A percentile compares a stretch with the other conserved stretches of the same genome.
phyloP scores from a whole-genome alignment of 192 early-diverging fungal species.

The Pilaira anomala region DNA sequence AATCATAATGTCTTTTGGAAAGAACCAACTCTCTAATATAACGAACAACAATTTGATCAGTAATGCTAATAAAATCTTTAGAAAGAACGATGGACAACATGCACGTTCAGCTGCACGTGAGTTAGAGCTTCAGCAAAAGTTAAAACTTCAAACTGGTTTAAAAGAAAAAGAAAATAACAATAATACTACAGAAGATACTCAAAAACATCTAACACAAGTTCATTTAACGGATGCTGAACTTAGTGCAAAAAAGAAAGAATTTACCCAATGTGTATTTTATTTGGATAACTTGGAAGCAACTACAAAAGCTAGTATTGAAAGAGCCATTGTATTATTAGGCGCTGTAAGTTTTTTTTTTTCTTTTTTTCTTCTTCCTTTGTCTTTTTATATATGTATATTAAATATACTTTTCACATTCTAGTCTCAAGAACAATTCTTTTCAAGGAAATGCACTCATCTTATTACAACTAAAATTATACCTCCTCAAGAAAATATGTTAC shows the following conservation, averaged over 20 bases:
- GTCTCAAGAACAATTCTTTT: slow-evolving; percentile 28
- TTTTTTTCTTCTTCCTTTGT: not conserved
- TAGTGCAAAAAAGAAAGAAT: slow-evolving; percentile 13
- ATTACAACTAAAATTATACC: slow-evolving; percentile 16
- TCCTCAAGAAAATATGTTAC: not conserved
- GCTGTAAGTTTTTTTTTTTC: slow-evolving; percentile 13
- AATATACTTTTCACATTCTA: no score
- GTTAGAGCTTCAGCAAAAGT: no score
- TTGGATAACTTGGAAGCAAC: slow-evolving; percentile 20
- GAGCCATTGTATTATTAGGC: slow-evolving; percentile 14
- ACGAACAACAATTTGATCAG: no score
- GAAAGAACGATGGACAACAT: not conserved
- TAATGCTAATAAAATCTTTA: not conserved
- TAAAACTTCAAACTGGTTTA: no score
- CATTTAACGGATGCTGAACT: no score
- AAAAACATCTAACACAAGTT: no score
- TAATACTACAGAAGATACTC: no score
- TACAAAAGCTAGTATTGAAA: slow-evolving; percentile 2
- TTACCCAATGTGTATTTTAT: slow-evolving; percentile 16
- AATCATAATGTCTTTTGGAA: no score
- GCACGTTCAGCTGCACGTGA: no score
- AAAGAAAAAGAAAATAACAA: no score
- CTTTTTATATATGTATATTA: no score
- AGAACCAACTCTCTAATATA: no score
- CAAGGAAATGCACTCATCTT: slow-evolving; percentile 29